These are phyloP conservation scores for Inonotus obliquus DNA, from an alignment of 1,284 basidiomycete genomes.

Conservation along the genomic window DNA sequence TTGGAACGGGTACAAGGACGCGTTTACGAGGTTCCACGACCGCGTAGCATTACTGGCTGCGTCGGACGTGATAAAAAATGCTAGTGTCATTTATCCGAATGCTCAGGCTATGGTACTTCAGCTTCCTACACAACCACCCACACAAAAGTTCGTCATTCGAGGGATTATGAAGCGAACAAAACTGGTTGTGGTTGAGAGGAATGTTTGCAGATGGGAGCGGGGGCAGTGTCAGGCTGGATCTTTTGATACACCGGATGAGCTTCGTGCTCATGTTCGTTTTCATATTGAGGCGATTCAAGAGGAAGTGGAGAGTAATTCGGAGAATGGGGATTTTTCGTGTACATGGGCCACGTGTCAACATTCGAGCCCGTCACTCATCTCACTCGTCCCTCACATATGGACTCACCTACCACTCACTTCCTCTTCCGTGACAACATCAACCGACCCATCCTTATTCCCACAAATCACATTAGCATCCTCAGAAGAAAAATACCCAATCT, in stretches of 20 bases:
- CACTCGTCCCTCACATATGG: slow-evolving; percentile 59
- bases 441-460: slow-evolving; percentile 59
- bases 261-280: slow-evolving; percentile 57
- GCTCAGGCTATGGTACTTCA: slow-evolving; percentile 81
- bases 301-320: slow-evolving; percentile 30
- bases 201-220: slow-evolving; percentile 67
- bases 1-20: slow-evolving; percentile 83
- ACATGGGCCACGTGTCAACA: slow-evolving; percentile 62
- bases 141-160: slow-evolving; percentile 74
- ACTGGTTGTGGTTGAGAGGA: slow-evolving; percentile 45
- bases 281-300: slow-evolving; percentile 47
- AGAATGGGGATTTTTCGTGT: slow-evolving; percentile 41
- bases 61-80: slow-evolving; percentile 85
- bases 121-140: slow-evolving; percentile 55
- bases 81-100: slow-evolving; percentile 70
- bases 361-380: slow-evolving; percentile 39
- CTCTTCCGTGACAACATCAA: slow-evolving; percentile 40
- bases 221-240: slow-evolving; percentile 45
- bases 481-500: slow-evolving; percentile 48
- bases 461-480: slow-evolving; percentile 57
- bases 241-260: slow-evolving; percentile 47
- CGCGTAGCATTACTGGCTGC: slow-evolving; percentile 63
- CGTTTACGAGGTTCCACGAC: slow-evolving; percentile 52
- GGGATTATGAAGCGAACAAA: slow-evolving; percentile 70
- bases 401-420: slow-evolving; percentile 62